These are phyloP conservation scores for Triadica sebifera DNA, from an alignment of 345 rosid species.

Conservation along the genomic window DNA sequence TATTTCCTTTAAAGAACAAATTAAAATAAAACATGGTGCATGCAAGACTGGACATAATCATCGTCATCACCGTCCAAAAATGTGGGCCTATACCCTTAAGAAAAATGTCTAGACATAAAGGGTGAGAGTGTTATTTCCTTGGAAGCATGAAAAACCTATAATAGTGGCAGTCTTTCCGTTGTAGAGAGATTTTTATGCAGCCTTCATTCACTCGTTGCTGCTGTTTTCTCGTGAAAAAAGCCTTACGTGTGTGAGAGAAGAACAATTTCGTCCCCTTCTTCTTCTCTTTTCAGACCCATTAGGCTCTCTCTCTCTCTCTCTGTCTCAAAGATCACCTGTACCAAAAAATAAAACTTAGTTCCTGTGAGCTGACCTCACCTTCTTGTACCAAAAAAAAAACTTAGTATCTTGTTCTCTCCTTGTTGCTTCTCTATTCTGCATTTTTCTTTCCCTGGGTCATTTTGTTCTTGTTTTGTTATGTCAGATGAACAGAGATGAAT, in stretches of 20 bases:
- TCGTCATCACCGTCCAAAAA: not conserved
- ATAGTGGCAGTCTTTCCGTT: slow-evolving; percentile 11
- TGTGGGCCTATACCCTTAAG: not conserved
- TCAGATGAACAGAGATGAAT: not conserved
- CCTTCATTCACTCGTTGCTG: slow-evolving; percentile 50
- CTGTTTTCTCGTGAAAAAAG: slow-evolving; percentile 52
- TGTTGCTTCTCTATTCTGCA: slow-evolving; percentile 11
- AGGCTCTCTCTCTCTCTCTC: slow-evolving; percentile 11
- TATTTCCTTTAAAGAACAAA: not conserved
- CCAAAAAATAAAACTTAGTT: slow-evolving; percentile 4
- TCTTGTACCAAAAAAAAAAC: too few relatives aligned
- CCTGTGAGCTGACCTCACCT: not conserved
- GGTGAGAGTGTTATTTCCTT: not conserved
- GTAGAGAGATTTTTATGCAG: slow-evolving; percentile 35
- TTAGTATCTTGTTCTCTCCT: too few relatives aligned
- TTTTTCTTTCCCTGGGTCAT: slow-evolving; percentile 13
- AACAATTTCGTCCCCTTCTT: slow-evolving; percentile 27
- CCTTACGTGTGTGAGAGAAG: slow-evolving; percentile 25
- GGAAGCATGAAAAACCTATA: not conserved
- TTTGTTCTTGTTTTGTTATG: slow-evolving; percentile 40
- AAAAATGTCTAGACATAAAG: not conserved
- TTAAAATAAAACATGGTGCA: not conserved
- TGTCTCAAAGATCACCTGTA: slow-evolving; percentile 16
- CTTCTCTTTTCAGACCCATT: slow-evolving; percentile 29
- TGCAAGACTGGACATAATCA: not conserved